Percentiles rank a stretch among this genome's conserved stretches.
Conservation (phyloP, 2,329 filamentous ascomycete genomes). For the Fusarium buxicola region DNA sequence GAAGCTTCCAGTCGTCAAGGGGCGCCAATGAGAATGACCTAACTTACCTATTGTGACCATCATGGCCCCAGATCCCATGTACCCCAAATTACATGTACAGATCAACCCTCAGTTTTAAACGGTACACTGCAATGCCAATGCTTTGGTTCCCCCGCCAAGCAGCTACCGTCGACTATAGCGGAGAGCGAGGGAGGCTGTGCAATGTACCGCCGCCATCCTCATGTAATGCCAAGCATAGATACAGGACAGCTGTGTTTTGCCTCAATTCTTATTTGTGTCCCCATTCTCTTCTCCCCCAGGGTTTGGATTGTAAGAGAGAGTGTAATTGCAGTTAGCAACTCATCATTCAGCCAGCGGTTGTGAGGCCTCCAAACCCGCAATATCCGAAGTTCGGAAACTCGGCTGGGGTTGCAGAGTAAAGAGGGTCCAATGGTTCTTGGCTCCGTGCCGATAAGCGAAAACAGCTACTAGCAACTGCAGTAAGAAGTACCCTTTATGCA, state of each 20-base stretch:
- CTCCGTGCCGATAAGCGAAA: conserved; percentile 45
- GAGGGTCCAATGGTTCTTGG: conserved; percentile 34
- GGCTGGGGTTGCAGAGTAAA: conserved; percentile 8
- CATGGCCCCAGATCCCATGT: too few species aligned
- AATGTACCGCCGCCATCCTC: conserved; percentile 17
- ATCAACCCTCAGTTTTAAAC: not conserved
- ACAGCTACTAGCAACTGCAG: conserved; percentile 4
- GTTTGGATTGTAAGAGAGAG: not conserved
- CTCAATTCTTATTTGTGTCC: not conserved
- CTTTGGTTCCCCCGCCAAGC: conserved; percentile 1
- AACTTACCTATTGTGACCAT: too few species aligned
- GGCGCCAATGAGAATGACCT: not conserved
- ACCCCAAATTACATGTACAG: not conserved
- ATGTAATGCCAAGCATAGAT: conserved; percentile 39
- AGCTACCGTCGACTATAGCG: conserved; percentile 15
- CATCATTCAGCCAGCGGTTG: not conserved
- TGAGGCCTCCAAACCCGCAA: conserved; percentile 1
- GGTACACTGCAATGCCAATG: not conserved
- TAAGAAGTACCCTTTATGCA: conserved; percentile 9
- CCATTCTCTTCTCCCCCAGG: not conserved
- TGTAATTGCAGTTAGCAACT: not conserved
- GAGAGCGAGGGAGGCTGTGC: conserved; percentile 28
- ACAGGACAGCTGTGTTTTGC: conserved; percentile 14
- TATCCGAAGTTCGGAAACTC: not conserved
- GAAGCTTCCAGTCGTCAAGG: too few species aligned